phyloP scores from a whole-genome alignment of 1,284 basidiomycete species.

The Melanopsichium pennsylvanicum region DNA sequence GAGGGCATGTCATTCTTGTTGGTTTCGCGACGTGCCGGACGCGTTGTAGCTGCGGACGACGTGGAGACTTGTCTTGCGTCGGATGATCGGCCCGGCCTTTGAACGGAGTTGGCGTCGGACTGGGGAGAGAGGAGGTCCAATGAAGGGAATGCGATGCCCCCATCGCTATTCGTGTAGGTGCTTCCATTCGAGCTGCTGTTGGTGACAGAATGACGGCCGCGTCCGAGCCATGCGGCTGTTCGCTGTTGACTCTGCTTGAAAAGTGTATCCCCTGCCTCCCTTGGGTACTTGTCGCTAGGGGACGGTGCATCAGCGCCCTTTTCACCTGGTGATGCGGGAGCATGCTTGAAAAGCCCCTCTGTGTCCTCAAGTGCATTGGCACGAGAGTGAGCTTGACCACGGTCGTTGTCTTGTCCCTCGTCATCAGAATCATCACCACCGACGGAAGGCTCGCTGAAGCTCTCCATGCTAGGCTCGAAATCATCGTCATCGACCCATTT shows the following conservation, averaged over 20 bases:
- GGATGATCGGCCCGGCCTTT: constrained; percentile 14
- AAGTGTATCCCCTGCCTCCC: constrained; percentile 7
- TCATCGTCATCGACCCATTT: constrained; percentile 82
- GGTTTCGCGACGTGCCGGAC: constrained; percentile 6
- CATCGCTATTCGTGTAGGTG: constrained; percentile 1
- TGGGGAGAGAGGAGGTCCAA: constrained; percentile 28
- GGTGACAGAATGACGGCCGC: constrained; percentile 6
- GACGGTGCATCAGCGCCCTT: too few relatives aligned
- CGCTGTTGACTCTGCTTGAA: constrained; percentile 25
- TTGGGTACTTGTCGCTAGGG: not conserved
- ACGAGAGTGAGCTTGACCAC: not conserved
- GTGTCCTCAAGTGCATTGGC: not conserved
- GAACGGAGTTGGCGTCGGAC: constrained; percentile 9
- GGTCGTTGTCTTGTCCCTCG: not conserved
- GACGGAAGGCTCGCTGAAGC: constrained; percentile 49
- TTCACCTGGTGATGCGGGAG: too few relatives aligned
- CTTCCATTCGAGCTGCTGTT: not conserved
- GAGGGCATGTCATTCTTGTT: not conserved
- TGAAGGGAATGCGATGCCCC: constrained; percentile 38
- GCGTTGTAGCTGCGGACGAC: constrained; percentile 32
- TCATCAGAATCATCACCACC: constrained; percentile 27
- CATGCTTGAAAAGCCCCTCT: too few relatives aligned
- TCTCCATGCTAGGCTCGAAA: constrained; percentile 74
- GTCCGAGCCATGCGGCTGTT: constrained; percentile 37
- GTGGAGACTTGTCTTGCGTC: constrained; percentile 33